A percentile compares a stretch with the other conserved stretches of the same genome.
Conservation (phyloP, 2,329 filamentous ascomycete species). For the Sordariomycetes sp. region DNA sequence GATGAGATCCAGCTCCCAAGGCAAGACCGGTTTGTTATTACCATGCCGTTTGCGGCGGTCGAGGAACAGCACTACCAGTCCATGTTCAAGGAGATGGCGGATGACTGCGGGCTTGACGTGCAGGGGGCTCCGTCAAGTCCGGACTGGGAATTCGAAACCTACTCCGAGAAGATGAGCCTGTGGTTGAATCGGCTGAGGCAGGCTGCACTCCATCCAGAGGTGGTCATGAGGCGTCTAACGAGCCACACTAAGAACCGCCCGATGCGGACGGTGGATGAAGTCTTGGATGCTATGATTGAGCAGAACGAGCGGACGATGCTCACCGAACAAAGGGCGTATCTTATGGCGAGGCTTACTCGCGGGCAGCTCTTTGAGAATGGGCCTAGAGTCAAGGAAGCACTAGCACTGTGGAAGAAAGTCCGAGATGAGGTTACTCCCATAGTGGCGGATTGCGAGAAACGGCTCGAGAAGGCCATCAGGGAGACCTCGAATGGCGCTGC, state of each 20-base stretch:
- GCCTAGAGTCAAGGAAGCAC: constrained; percentile 50
- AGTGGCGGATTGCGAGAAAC: constrained; percentile 38
- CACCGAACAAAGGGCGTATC: constrained; percentile 52
- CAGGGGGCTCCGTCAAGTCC: constrained; percentile 47
- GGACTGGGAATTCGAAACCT: constrained; percentile 53
- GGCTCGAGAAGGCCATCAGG: constrained; percentile 24
- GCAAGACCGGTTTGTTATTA: constrained; percentile 79
- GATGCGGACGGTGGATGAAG: constrained; percentile 71
- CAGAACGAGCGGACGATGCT: constrained; percentile 58
- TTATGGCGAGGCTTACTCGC: constrained; percentile 49
- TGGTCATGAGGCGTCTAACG: constrained; percentile 51
- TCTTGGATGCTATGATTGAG: constrained; percentile 84
- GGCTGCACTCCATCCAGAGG: constrained; percentile 74
- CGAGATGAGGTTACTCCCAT: constrained; percentile 32
- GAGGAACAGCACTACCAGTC: constrained; percentile 82
- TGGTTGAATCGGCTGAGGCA: constrained; percentile 72
- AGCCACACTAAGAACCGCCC: constrained; percentile 50
- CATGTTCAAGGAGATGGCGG: constrained; percentile 63
- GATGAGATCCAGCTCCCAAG: constrained; percentile 67
- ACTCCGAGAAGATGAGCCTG: constrained; percentile 58
- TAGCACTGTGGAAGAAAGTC: constrained; percentile 54
- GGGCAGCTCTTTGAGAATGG: constrained; percentile 74
- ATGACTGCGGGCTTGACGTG: constrained; percentile 50
- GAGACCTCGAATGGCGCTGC: constrained; percentile 7
- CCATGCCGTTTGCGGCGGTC: constrained; percentile 76